These are phyloP conservation scores for Amoeboaphelidium protococcarum DNA, from an alignment of 371 early-diverging fungal species.

Conservation along the genomic window DNA sequence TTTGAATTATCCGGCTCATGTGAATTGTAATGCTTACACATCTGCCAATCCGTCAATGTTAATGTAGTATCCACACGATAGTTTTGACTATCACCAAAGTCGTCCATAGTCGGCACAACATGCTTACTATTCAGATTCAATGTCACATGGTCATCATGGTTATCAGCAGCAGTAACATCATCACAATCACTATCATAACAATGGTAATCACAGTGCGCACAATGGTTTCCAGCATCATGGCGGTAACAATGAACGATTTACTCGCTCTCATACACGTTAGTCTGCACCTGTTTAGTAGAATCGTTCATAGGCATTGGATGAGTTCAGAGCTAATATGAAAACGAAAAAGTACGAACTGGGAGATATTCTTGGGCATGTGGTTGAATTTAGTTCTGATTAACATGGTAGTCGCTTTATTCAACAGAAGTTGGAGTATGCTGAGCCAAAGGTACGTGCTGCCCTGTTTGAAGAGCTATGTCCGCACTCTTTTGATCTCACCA, in stretches of 20 bases:
- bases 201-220: too few species aligned
- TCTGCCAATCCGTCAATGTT: too few species aligned
- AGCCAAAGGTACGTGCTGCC: conserved; percentile 71
- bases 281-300: too few species aligned
- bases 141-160: conserved; percentile 7
- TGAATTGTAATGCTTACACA: too few species aligned
- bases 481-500: conserved; percentile 76
- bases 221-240: too few species aligned
- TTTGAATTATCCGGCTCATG: too few species aligned
- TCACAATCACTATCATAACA: conserved; percentile 4
- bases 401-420: conserved; percentile 98
- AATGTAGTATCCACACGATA: too few species aligned
- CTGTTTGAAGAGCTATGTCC: conserved; percentile 91
- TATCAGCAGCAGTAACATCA: conserved; percentile 7
- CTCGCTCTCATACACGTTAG: too few species aligned
- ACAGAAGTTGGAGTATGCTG: conserved; percentile 84
- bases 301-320: conserved; percentile 62
- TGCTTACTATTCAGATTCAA: too few species aligned
- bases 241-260: too few species aligned
- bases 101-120: too few species aligned
- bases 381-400: conserved; percentile 96
- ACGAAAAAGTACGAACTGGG: conserved; percentile 67
- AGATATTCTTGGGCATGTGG: conserved; percentile 79
- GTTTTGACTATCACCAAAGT: too few species aligned
- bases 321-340: conserved; percentile 67